phyloP scores from a whole-genome alignment of 108 stramenopile species.

The Cyclotella baltica region DNA sequence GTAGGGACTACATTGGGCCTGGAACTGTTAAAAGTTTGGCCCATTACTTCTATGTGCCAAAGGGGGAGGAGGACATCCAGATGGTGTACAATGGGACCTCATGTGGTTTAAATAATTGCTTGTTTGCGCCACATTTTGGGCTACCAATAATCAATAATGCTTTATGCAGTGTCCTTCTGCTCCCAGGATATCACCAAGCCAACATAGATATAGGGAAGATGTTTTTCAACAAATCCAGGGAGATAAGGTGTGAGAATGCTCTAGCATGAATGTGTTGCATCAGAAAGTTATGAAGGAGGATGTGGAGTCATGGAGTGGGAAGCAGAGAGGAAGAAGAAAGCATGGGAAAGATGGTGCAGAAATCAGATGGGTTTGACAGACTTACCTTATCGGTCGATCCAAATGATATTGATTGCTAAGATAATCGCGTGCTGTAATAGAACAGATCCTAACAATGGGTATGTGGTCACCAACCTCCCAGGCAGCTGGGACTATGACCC shows the following conservation, averaged over 20 bases:
- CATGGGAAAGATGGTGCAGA: constrained; percentile 31
- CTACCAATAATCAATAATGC: constrained; percentile 33
- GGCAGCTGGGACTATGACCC: constrained; percentile 19
- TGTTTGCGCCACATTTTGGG: constrained; percentile 53
- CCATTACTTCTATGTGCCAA: constrained; percentile 49
- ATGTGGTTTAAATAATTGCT: constrained; percentile 46
- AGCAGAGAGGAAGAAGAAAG: background rate
- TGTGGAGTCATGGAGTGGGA: constrained; percentile 4
- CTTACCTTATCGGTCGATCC: constrained; percentile 35
- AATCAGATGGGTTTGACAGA: constrained; percentile 45
- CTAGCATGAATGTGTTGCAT: constrained; percentile 43
- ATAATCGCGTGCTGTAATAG: constrained; percentile 14
- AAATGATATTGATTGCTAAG: constrained; percentile 21
- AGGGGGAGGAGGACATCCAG: constrained; percentile 57
- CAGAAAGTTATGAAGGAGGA: background rate
- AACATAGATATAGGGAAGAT: constrained; percentile 59
- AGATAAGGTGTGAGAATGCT: constrained; percentile 3
- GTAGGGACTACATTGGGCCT: constrained; percentile 9
- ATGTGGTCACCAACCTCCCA: constrained; percentile 16
- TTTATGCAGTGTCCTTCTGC: constrained; percentile 4
- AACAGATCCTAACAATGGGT: background rate
- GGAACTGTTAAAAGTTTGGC: constrained; percentile 9
- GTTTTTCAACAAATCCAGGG: constrained; percentile 54
- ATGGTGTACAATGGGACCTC: no score
- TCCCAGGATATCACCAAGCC: constrained; percentile 27